Percentiles rank a stretch among this genome's conserved stretches.
phyloP scores from a whole-genome alignment of 129 eudicot genomes.

The Saussurea involucrata region DNA sequence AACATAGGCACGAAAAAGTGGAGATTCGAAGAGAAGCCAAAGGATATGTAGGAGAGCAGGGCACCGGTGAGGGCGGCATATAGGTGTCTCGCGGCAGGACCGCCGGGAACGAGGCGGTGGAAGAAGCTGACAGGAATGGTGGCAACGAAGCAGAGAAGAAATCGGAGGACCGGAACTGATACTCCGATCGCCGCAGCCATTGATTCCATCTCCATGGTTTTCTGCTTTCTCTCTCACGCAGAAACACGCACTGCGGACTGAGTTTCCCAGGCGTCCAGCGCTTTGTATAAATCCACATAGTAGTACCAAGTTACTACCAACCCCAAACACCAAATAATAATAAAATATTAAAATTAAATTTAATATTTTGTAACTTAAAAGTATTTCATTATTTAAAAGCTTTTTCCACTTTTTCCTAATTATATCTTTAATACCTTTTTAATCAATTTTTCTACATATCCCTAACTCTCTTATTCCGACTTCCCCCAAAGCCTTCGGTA shows the following conservation, averaged over 20 bases:
- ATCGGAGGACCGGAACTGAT: constrained; percentile 87
- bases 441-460: no score
- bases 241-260: constrained; percentile 16
- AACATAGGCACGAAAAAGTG: constrained; percentile 80
- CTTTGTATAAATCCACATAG: constrained; percentile 1
- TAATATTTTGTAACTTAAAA: no score
- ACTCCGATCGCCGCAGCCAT: constrained; percentile 90
- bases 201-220: constrained; percentile 58
- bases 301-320: not conserved
- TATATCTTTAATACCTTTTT: no score
- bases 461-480: no score
- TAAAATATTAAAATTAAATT: no score
- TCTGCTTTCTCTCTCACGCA: constrained; percentile 19
- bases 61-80: constrained; percentile 84
- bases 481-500: no score
- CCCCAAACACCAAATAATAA: not conserved
- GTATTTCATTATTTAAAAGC: no score
- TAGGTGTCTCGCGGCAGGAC: constrained; percentile 62
- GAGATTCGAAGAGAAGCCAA: constrained; percentile 83
- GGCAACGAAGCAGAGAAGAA: constrained; percentile 76
- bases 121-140: constrained; percentile 84
- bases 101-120: constrained; percentile 79
- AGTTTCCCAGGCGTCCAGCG: constrained; percentile 16
- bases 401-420: no score
- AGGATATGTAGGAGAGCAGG: constrained; percentile 69